A percentile compares a stretch with the other conserved stretches of the same genome.
phyloP scores from a whole-genome alignment of 169 alveolate species.

The Cryptosporidium meleagridis region DNA sequence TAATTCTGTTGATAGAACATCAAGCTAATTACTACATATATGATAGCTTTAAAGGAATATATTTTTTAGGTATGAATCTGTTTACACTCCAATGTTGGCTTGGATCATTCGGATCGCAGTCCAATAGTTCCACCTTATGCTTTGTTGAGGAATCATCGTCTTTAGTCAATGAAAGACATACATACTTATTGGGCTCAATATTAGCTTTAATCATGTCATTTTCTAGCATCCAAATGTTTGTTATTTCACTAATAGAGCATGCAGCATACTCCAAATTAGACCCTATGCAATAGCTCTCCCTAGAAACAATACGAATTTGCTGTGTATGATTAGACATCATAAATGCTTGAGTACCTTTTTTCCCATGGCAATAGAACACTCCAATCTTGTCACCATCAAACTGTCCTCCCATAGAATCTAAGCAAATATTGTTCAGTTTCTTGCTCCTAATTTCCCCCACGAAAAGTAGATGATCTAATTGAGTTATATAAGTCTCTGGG shows the following conservation, averaged over 20 bases:
- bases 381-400: conserved; percentile 18
- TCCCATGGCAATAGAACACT: conserved; percentile 56
- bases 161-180: conserved; percentile 26
- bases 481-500: conserved; percentile 54
- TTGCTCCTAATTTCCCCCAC: conserved; percentile 58
- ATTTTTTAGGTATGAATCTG: not conserved
- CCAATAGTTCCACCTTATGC: conserved; percentile 4
- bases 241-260: conserved; percentile 23
- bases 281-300: conserved; percentile 53
- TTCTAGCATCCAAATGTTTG: conserved; percentile 36
- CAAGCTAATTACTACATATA: not conserved
- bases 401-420: conserved; percentile 61
- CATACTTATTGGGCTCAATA: not conserved
- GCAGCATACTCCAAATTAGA: not conserved
- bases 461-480: conserved; percentile 30
- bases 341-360: conserved; percentile 73
- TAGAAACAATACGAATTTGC: conserved; percentile 36
- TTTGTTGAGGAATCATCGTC: not conserved
- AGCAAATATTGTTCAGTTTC: conserved; percentile 3
- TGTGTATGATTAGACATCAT: conserved; percentile 31
- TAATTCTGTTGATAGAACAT: not conserved
- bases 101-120: conserved; percentile 12
- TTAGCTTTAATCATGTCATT: conserved; percentile 23
- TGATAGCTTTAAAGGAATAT: not conserved
- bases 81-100: conserved; percentile 37